These are phyloP conservation scores for Stachybotrys chartarum DNA, from an alignment of 2,329 filamentous ascomycete genomes.

Conservation along the genomic window DNA sequence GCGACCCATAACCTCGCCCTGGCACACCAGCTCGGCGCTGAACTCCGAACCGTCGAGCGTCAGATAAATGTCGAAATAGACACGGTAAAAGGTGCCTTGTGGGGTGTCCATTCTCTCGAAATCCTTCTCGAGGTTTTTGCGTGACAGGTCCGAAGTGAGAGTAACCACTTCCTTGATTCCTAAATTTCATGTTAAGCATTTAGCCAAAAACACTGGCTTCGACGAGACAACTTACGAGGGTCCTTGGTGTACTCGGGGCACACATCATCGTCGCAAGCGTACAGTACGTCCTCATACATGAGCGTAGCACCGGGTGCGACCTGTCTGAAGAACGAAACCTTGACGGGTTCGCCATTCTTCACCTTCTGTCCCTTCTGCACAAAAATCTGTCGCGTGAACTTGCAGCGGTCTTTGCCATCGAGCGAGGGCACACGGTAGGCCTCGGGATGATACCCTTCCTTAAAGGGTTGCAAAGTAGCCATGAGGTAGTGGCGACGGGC, in stretches of 20 bases:
- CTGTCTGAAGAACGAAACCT: constrained; percentile 97
- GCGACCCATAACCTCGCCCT: constrained; percentile 97
- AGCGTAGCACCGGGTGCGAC: constrained; percentile 94
- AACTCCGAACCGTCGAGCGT: constrained; percentile 97
- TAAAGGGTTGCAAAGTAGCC: constrained; percentile 97
- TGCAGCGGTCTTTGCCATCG: constrained; percentile 96
- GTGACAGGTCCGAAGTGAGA: constrained; percentile 89
- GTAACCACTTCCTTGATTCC: constrained; percentile 99
- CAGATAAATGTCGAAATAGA: constrained; percentile 75
- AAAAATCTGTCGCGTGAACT: constrained; percentile 97
- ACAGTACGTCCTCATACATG: constrained; percentile 98
- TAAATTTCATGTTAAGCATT: constrained; percentile 26
- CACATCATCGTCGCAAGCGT: constrained; percentile 95
- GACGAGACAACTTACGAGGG: constrained; percentile 70
- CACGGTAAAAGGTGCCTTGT: constrained; percentile 89
- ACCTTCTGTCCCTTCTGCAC: constrained; percentile 98
- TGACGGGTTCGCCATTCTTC: constrained; percentile 98
- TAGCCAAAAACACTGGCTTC: constrained; percentile 13
- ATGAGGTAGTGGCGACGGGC: constrained; percentile 97
- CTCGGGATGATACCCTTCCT: constrained; percentile 96
- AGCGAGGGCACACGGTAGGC: constrained; percentile 95
- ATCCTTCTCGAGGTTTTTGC: constrained; percentile 98
- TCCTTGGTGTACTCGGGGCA: constrained; percentile 99
- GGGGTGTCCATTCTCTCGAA: constrained; percentile 99
- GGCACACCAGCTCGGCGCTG: constrained; percentile 96